Percentiles rank a stretch among this genome's conserved stretches.
phyloP scores from a whole-genome alignment of 1,139 yeast species.

The Yamadazyma epiphylla region DNA sequence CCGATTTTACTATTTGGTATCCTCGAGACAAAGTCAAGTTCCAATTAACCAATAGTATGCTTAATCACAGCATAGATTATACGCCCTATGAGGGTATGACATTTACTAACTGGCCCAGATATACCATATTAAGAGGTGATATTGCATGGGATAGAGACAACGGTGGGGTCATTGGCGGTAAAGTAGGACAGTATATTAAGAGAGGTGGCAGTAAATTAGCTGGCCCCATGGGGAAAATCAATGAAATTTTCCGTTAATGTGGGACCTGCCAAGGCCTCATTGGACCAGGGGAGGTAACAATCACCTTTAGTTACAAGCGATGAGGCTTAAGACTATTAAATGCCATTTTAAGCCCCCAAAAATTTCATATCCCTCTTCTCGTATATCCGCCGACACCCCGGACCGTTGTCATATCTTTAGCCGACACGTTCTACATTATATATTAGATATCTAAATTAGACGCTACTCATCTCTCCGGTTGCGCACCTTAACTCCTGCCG shows the following conservation, averaged over 20 bases:
- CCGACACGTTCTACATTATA: too few species aligned
- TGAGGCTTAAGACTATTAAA: too few species aligned
- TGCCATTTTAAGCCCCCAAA: neutral
- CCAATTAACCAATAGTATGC: conserved; percentile 25
- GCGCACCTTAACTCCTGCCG: too few species aligned
- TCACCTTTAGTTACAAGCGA: too few species aligned
- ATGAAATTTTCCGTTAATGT: conserved; percentile 9
- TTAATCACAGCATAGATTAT: conserved; percentile 42
- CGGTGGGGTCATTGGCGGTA: conserved; percentile 17
- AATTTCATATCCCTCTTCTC: too few species aligned
- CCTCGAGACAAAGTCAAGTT: conserved; percentile 28
- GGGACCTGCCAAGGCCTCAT: too few species aligned
- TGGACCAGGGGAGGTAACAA: too few species aligned
- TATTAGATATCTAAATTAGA: too few species aligned
- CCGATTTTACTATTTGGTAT: conserved; percentile 42
- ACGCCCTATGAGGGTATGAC: conserved; percentile 43
- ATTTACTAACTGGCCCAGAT: conserved; percentile 45
- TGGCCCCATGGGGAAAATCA: conserved; percentile 11
- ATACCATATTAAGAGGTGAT: conserved; percentile 35
- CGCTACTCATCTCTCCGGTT: too few species aligned
- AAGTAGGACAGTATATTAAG: conserved; percentile 21
- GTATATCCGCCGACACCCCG: too few species aligned
- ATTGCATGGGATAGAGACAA: conserved; percentile 31
- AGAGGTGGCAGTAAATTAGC: conserved; percentile 18
- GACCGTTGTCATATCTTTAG: too few species aligned